Evolutionary conservation across 345 rosid genomes (phyloP), one percentile per base, ranked within the genome.

Genomic region (Eucalyptus erythrocorys): DNA sequence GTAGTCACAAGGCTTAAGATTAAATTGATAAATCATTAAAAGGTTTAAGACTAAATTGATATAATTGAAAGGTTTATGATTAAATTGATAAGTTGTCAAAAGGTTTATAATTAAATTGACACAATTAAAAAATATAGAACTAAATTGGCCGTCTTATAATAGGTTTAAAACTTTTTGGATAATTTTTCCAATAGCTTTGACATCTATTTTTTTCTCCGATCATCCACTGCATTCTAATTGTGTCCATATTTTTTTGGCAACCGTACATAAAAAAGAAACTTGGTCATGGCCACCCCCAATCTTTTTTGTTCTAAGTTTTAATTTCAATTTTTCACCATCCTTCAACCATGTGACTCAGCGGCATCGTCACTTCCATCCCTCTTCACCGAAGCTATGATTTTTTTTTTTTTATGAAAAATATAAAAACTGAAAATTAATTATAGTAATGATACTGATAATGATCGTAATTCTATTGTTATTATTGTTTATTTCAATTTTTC

Each of bases 201-300:
- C 30, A 59, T 26, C n/a, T 55, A 55, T 22, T 55, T 55, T 53
- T 55, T 59, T 26, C 15, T 59, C 7, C 12, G 27, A 59, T 59
- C 66, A 59, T 27, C 32, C 0, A 27, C 27, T 59, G 2, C 0
- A 4, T 27, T 27, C 8, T 59, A 5, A 59, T 12, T 5, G 32
- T 59, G 7, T 59, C 7, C 66, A 10, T 4, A 8, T 59, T 57
- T 26, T 57, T 26, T 26, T 57, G 5, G 4, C 27, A 7, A 22
- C 26, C 59, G 6, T 5, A 57, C 5, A 8, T 8, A 22, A 55
- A 22, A 53, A 53, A 53, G 3, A 22, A 26, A 2, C 30, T 57
- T 11, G 14, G 30, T 27, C 66, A 57, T 26, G n/a, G 30, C n/a
- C 32, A 26, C 66, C n/a, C 13, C 1, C 66, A 27, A 59, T 59